Evolutionary conservation across 768 basidiomycete species (phyloP).

Genomic region (Postia placenta): DNA sequence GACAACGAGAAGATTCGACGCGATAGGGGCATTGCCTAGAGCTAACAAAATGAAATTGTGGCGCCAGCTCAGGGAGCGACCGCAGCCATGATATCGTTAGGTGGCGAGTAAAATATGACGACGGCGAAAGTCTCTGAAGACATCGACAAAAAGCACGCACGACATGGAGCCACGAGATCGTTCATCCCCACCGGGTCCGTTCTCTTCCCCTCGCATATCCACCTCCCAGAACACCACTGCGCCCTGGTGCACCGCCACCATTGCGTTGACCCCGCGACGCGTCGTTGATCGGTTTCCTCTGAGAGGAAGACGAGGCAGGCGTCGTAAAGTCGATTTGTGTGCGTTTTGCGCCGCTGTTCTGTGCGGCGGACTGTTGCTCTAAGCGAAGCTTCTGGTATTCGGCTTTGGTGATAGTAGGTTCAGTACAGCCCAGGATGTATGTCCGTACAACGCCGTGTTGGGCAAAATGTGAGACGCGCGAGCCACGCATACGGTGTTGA

Average conservation of each 20-base stretch:
- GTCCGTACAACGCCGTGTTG: background rate
- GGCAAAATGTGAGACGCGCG: background rate
- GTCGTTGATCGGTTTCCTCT: background rate
- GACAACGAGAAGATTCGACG: too few relatives aligned
- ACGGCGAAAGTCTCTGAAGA: too few relatives aligned
- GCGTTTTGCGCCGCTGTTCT: constrained; percentile 30
- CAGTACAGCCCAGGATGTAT: background rate
- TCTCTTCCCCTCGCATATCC: constrained; percentile 9
- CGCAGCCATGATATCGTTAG: too few relatives aligned
- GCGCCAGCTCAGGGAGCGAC: too few relatives aligned
- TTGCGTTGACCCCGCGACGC: background rate
- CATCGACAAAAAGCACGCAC: background rate
- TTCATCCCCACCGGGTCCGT: constrained; percentile 10
- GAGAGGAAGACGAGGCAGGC: constrained; percentile 3
- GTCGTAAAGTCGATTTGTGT: constrained; percentile 38
- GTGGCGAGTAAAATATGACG: too few relatives aligned
- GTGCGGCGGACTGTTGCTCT: constrained; percentile 34
- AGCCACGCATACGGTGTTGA: background rate
- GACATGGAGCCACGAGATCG: background rate
- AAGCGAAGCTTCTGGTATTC: constrained; percentile 34
- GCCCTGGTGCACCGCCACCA: background rate
- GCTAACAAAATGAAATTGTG: too few relatives aligned
- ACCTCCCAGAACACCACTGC: constrained; percentile 9
- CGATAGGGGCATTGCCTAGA: too few relatives aligned
- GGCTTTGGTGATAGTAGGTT: constrained; percentile 21